These are phyloP conservation scores for Rhodamnia rubescens DNA, from an alignment of 345 rosid species.

Conservation along the genomic window DNA sequence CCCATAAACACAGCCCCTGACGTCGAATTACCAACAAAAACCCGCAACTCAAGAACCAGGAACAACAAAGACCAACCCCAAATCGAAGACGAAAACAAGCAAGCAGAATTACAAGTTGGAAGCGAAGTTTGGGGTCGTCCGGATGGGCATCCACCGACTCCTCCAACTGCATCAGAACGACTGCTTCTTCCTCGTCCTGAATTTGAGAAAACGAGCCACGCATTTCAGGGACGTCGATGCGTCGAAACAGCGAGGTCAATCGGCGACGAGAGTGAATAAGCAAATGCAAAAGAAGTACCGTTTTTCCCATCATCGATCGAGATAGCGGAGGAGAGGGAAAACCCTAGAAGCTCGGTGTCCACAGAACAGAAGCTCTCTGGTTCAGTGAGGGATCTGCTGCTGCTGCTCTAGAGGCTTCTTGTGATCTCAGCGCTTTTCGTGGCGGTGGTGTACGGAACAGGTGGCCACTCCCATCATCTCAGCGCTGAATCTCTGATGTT, in stretches of 20 bases:
- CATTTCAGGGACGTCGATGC: background rate
- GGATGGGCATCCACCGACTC: slow-evolving; percentile 55
- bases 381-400: background rate
- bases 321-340: background rate
- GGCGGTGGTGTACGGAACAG: background rate
- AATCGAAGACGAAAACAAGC: background rate
- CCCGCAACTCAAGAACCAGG: background rate
- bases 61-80: background rate
- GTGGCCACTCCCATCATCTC: background rate
- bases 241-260: background rate
- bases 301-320: background rate
- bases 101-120: background rate
- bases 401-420: background rate
- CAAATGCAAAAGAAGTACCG: background rate
- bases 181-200: slow-evolving; percentile 12
- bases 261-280: background rate
- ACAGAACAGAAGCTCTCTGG: background rate
- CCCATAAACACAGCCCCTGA: slow-evolving; percentile 72
- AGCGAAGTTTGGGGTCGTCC: slow-evolving; percentile 39
- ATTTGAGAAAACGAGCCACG: background rate
- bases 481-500: background rate
- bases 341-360: background rate
- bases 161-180: slow-evolving; percentile 25
- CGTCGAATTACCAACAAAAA: background rate
- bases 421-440: background rate